phyloP scores from a whole-genome alignment of 2,329 filamentous ascomycete genomes.

The Colletotrichum neosansevieriae region DNA sequence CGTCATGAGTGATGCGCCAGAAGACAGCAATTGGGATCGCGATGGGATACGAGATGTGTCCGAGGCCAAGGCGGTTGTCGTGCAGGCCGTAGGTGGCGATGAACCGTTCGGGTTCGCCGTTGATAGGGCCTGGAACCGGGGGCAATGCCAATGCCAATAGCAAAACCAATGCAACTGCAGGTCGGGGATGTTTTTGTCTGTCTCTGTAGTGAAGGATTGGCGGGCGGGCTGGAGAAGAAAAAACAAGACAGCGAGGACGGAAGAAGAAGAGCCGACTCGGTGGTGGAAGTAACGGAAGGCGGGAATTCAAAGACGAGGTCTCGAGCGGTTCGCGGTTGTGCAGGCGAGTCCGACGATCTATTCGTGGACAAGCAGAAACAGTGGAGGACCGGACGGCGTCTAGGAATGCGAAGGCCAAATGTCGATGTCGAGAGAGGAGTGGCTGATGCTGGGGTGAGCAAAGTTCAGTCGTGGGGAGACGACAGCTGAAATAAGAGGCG shows the following conservation, averaged over 20 bases:
- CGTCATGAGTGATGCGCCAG: conserved; percentile 37
- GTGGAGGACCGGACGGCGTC: conserved; percentile 32
- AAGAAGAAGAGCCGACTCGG: conserved; percentile 9
- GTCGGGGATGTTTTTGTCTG: conserved; percentile 16
- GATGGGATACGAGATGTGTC: conserved; percentile 30
- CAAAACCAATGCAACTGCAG: conserved; percentile 10
- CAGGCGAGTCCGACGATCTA: conserved; percentile 26
- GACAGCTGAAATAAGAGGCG: conserved; percentile 40
- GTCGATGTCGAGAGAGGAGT: conserved; percentile 32
- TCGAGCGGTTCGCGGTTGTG: neutral
- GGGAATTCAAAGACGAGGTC: conserved; percentile 13
- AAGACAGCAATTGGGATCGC: conserved; percentile 9
- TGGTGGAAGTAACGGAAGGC: neutral
- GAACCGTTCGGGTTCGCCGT: conserved; percentile 30
- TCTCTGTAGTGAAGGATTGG: neutral
- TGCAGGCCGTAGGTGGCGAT: conserved; percentile 32
- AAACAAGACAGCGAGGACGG: conserved; percentile 22
- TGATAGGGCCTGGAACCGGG: conserved; percentile 12
- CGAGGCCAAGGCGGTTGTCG: conserved; percentile 35
- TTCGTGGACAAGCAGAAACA: conserved; percentile 36
- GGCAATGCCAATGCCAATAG: conserved; percentile 3
- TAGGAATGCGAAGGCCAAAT: conserved; percentile 25
- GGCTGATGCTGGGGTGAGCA: conserved; percentile 27
- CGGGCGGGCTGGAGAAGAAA: conserved; percentile 11
- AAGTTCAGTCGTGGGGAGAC: conserved; percentile 27